Evolutionary conservation across 306 rosid species (phyloP), one percentile per base, ranked within the genome.

Genomic region (Inga laurina): DNA sequence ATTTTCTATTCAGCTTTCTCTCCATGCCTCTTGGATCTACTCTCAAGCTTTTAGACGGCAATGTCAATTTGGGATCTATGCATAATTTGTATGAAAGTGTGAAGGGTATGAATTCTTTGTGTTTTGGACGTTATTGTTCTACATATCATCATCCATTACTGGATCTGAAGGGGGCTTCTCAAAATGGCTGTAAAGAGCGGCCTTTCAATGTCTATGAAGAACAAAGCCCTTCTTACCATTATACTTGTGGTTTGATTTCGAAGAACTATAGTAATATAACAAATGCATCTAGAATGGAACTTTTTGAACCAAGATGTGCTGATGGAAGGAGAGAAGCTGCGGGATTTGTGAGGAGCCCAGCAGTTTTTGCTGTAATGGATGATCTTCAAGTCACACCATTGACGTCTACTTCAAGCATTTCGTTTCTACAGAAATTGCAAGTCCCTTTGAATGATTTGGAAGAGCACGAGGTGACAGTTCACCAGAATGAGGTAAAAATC

Each of bases 321-420:
- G 30, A 74, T 66, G 85, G 87, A 56, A 66, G 45, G 67, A 76
- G 7, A 5, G 8, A 81, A 37, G 34, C 72, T 57, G 21, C 54
- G 56, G 87, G 86, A 1, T 84, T 84, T 74, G 86, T 87, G 73
- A 84, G n/a, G 73, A 87, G 82, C n/a, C 85, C 87, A 18, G 56
- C 86, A 51, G 0, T 84, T 1, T 87, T 81, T 74, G 67, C 79
- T 67, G 84, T 81, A 1, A 84, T 70, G 71, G 81, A 87, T 86
- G 83, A 83, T 78, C 62, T 87, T 14, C 75, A 74, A 22, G 82
- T 84, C 39, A 87, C 57, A 18, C 81, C 83, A 54, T 11, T 84
- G 49, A 68, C 22, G 5, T 67, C 77, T 54, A 3, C 78, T 76
- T 86, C 85, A 1, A 74, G 83, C 73, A 68, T 87, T 74, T 84